Percentiles rank a stretch among this genome's conserved stretches.
Conservation (phyloP, 257 asterid species). For the Lantana camara region DNA sequence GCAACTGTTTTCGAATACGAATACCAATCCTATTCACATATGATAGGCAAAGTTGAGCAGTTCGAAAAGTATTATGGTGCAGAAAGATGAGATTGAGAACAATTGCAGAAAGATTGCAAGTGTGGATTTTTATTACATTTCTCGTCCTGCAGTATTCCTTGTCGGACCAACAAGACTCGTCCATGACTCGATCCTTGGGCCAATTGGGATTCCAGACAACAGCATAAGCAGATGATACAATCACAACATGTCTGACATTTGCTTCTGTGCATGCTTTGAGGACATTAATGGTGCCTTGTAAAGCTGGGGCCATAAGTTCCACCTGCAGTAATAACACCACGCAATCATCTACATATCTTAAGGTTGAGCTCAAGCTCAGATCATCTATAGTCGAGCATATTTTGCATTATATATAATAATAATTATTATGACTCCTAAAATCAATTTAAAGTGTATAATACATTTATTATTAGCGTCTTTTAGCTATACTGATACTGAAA, state of each 20-base stretch:
- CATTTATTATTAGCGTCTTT: no score
- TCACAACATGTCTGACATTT: conserved; percentile 56
- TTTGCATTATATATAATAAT: no score
- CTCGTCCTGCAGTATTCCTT: conserved; percentile 67
- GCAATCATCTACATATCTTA: no score
- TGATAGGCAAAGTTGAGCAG: background rate
- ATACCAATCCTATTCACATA: conserved; percentile 72
- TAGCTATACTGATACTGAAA: no score
- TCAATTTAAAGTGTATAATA: no score
- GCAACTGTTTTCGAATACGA: conserved; percentile 72
- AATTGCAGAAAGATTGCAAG: no score
- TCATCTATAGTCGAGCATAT: no score
- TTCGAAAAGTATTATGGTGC: no score
- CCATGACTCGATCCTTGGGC: conserved; percentile 55
- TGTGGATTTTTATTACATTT: conserved; percentile 62
- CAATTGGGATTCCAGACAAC: conserved; percentile 54
- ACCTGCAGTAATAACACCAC: conserved; percentile 56
- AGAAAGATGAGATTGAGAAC: no score
- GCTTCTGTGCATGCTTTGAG: conserved; percentile 76
- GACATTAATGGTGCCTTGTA: conserved; percentile 72
- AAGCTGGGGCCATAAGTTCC: conserved; percentile 77
- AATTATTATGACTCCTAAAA: no score
- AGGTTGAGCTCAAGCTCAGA: no score
- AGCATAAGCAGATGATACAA: conserved; percentile 73
- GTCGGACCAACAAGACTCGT: conserved; percentile 90